Conservation (phyloP, 169 alveolate species). For the Plasmodium gonderi region DNA sequence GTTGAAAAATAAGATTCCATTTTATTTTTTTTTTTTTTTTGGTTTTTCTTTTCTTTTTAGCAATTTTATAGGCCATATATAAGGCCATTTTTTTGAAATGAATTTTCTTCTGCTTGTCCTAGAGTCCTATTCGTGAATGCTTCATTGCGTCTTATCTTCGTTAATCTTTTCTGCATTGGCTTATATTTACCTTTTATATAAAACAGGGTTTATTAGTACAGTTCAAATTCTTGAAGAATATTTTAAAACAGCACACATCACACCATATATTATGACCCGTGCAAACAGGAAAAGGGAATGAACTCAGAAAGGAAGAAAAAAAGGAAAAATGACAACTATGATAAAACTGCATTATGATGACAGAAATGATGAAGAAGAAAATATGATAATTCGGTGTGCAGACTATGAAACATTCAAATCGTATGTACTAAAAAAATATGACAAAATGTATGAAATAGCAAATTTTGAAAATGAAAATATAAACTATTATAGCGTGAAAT, state of each 20-base stretch:
- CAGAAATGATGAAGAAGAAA: conserved; percentile 72
- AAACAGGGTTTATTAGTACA: no score
- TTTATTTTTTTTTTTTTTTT: neutral
- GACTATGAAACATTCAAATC: conserved; percentile 73
- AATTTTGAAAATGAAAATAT: conserved; percentile 48
- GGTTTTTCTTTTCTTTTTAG: neutral
- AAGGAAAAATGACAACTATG: conserved; percentile 54
- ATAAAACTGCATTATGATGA: conserved; percentile 57
- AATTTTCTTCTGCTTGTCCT: neutral
- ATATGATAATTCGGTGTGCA: conserved; percentile 50
- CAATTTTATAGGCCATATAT: neutral
- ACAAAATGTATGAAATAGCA: conserved; percentile 6
- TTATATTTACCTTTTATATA: no score
- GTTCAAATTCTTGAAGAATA: no score
- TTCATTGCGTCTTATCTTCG: neutral
- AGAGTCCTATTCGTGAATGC: neutral
- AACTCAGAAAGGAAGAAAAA: conserved; percentile 1
- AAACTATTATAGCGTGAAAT: conserved; percentile 70
- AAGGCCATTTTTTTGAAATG: neutral
- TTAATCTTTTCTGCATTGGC: neutral
- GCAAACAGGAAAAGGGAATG: conserved; percentile 14
- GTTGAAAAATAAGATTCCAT: neutral
- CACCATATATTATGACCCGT: conserved; percentile 13
- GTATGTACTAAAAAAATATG: conserved; percentile 66
- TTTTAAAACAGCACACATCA: no score